Conservation (phyloP, 2,329 filamentous ascomycete species). For the Calycina marina region DNA sequence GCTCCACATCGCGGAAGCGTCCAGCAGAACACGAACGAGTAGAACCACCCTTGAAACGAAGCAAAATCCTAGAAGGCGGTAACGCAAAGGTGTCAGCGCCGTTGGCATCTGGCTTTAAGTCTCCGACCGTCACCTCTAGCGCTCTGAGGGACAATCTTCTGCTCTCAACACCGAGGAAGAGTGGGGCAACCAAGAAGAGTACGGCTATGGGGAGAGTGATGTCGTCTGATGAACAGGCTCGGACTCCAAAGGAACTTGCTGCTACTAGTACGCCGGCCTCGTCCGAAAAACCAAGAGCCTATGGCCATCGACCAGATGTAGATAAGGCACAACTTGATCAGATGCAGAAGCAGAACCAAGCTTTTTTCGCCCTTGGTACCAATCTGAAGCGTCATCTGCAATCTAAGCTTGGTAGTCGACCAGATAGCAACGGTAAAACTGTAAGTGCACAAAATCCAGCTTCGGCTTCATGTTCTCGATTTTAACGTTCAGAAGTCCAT, state of each 20-base stretch:
- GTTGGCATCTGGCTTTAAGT: constrained; percentile 21
- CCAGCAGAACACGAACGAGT: constrained; percentile 14
- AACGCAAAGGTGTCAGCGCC: constrained; percentile 24
- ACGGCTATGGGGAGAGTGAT: constrained; percentile 26
- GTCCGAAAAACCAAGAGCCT: constrained; percentile 17
- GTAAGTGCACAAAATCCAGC: too few species aligned
- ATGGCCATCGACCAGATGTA: constrained; percentile 12
- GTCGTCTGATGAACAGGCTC: constrained; percentile 25
- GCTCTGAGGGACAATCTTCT: constrained; percentile 13
- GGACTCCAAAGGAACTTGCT: constrained; percentile 23
- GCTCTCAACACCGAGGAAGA: constrained; percentile 29
- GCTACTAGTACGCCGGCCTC: constrained; percentile 22
- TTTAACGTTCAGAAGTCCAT: too few species aligned
- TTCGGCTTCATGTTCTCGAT: too few species aligned
- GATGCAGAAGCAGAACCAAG: constrained; percentile 6
- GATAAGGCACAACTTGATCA: constrained; percentile 4
- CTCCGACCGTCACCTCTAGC: constrained; percentile 14
- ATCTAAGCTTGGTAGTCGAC: not conserved
- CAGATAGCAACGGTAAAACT: too few species aligned
- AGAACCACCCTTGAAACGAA: constrained; percentile 22
- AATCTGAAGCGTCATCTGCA: constrained; percentile 20
- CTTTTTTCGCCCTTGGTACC: constrained; percentile 9
- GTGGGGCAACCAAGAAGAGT: constrained; percentile 22
- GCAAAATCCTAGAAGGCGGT: constrained; percentile 23
- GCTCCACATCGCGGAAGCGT: constrained; percentile 14